Evolutionary conservation across 345 rosid genomes (phyloP).

Genomic region (Eucalyptus virginea): DNA sequence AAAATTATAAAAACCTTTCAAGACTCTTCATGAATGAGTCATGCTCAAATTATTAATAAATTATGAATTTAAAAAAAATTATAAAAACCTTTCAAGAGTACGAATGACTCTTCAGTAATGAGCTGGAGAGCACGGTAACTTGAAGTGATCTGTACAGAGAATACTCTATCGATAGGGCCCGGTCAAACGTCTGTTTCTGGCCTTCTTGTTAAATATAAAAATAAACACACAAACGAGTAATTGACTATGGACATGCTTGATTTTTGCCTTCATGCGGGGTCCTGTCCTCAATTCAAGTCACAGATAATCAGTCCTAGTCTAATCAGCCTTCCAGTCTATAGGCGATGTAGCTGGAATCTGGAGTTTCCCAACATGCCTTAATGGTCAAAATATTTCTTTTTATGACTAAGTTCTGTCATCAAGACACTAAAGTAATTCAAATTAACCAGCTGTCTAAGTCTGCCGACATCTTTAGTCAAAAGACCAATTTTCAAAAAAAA

Average conservation of each 20-base stretch:
- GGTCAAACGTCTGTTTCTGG: neutral
- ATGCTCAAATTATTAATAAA: no score
- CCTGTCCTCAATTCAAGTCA: neutral
- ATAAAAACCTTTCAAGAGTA: no score
- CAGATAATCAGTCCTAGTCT: neutral
- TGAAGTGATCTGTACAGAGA: neutral
- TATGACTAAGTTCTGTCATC: neutral
- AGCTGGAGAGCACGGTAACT: neutral
- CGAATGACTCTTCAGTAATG: neutral
- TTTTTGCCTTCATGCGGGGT: neutral
- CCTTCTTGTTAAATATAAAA: neutral
- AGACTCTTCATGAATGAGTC: no score
- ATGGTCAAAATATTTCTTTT: neutral
- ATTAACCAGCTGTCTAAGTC: neutral
- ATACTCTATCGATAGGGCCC: neutral
- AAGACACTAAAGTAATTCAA: neutral
- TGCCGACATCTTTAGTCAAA: neutral
- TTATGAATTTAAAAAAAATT: no score
- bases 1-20: no score
- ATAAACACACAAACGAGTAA: neutral
- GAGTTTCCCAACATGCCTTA: neutral
- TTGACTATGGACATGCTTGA: neutral
- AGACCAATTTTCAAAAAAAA: neutral
- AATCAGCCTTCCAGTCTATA: neutral
- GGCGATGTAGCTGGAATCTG: neutral